Percentiles rank a stretch among this genome's conserved stretches.
Evolutionary conservation across 371 early-diverging fungal species (phyloP).

Genomic region (Rozella allomycis): DNA sequence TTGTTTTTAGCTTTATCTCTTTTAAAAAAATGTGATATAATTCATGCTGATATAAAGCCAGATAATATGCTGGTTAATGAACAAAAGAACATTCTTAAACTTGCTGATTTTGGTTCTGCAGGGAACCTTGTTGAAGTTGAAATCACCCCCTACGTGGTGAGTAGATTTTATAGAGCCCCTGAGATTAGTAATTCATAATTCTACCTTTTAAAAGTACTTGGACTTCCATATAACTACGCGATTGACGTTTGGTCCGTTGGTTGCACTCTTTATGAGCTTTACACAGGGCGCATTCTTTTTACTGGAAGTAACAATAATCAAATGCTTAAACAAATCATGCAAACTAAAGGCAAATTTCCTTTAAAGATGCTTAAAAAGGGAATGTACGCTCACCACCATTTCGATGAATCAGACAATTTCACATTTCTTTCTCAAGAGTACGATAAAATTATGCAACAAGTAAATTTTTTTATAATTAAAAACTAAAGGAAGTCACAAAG

Average conservation of each 20-base stretch:
- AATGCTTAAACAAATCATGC: constrained; percentile 84
- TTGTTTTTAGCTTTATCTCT: constrained; percentile 63
- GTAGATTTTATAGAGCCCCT: neutral
- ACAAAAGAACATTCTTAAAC: constrained; percentile 28
- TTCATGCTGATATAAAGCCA: constrained; percentile 97
- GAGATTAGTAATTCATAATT: neutral
- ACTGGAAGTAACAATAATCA: constrained; percentile 56
- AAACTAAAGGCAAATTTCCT: constrained; percentile 66
- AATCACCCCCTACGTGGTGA: neutral
- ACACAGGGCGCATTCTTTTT: constrained; percentile 35
- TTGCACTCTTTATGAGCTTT: constrained; percentile 90
- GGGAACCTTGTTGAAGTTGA: neutral
- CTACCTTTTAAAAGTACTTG: constrained; percentile 36
- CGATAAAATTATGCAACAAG: constrained; percentile 46
- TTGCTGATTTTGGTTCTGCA: neutral
- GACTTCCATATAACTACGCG: constrained; percentile 56
- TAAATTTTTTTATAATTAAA: constrained; percentile 3
- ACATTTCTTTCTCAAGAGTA: constrained; percentile 28
- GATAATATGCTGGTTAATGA: constrained; percentile 84
- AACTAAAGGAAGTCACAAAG: too few species aligned
- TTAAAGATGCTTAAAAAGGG: constrained; percentile 58
- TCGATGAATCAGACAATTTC: constrained; percentile 45
- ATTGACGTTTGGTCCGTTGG: constrained; percentile 98
- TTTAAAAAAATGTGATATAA: constrained; percentile 48
- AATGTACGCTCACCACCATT: constrained; percentile 52